Conservation (phyloP, 345 rosid genomes). For the Populus euphratica region DNA sequence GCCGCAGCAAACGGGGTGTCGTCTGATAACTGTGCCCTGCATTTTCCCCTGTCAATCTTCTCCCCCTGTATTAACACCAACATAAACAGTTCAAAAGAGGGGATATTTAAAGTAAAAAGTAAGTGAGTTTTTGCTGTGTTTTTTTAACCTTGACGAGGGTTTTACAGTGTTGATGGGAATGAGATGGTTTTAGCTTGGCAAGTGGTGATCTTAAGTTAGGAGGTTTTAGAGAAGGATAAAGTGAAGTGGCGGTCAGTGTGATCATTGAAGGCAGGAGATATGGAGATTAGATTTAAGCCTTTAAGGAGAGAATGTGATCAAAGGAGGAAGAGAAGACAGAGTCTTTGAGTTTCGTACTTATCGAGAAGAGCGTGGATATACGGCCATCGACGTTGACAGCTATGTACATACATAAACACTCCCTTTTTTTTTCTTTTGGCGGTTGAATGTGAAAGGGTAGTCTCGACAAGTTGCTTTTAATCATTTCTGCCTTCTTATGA, state of each 20-base stretch:
- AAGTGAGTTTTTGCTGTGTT: background rate
- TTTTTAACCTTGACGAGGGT: conserved; percentile 29
- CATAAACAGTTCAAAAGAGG: background rate
- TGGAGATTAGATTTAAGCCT: background rate
- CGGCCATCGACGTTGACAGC: background rate
- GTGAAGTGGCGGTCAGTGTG: background rate
- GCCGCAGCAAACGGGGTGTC: conserved; percentile 71
- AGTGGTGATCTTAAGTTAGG: conserved; percentile 7
- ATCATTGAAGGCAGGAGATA: conserved; percentile 16
- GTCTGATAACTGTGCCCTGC: conserved; percentile 63
- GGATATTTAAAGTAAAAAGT: background rate
- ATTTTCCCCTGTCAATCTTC: conserved; percentile 25
- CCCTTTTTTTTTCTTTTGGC: too few relatives aligned
- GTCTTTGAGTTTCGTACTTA: background rate
- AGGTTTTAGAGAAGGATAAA: conserved; percentile 13
- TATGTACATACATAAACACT: too few relatives aligned
- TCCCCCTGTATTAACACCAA: conserved; percentile 22
- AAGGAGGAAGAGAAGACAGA: background rate
- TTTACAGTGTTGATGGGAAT: background rate
- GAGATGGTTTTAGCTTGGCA: conserved; percentile 3
- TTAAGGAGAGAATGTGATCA: background rate
- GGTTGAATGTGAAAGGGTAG: too few relatives aligned
- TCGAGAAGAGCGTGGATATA: background rate
- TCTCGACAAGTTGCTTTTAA: too few relatives aligned
- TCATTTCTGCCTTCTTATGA: too few relatives aligned